A percentile compares a stretch with the other conserved stretches of the same genome.
Evolutionary conservation across 768 basidiomycete species (phyloP).

Genomic region (Mycena rebaudengoi): DNA sequence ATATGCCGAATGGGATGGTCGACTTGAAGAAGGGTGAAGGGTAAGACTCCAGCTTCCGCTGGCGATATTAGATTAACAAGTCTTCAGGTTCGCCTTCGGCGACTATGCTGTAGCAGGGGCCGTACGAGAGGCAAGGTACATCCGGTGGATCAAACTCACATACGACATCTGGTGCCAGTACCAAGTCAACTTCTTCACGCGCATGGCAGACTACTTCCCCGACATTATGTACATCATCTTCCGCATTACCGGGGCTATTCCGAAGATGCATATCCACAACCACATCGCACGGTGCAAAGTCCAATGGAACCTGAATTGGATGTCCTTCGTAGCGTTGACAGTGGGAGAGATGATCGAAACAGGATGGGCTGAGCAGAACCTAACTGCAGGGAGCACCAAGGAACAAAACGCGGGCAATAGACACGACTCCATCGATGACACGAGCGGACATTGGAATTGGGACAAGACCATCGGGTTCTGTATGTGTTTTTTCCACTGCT

Average conservation of each 20-base stretch:
- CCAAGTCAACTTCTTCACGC: constrained; percentile 22
- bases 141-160: constrained; percentile 31
- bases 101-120: constrained; percentile 20
- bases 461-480: constrained; percentile 19
- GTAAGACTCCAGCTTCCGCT: constrained; percentile 17
- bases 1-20: constrained; percentile 28
- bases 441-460: constrained; percentile 36
- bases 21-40: constrained; percentile 37
- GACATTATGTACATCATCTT: too few species aligned
- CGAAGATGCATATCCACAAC: constrained; percentile 36
- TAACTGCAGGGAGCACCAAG: constrained; percentile 35
- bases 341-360: constrained; percentile 39
- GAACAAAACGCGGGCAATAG: constrained; percentile 39
- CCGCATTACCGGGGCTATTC: constrained; percentile 37
- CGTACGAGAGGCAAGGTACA: constrained; percentile 8
- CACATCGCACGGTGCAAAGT: constrained; percentile 34
- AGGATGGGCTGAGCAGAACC: too few species aligned
- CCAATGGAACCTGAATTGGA: constrained; percentile 34
- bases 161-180: constrained; percentile 43
- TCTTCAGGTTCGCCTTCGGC: constrained; percentile 32
- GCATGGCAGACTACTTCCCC: constrained; percentile 27
- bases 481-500: not conserved
- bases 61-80: not conserved
- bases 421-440: constrained; percentile 38
- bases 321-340: constrained; percentile 30